Evolutionary conservation across 2,329 filamentous ascomycete species (phyloP).

Genomic region (Pseudogymnoascus sp.): DNA sequence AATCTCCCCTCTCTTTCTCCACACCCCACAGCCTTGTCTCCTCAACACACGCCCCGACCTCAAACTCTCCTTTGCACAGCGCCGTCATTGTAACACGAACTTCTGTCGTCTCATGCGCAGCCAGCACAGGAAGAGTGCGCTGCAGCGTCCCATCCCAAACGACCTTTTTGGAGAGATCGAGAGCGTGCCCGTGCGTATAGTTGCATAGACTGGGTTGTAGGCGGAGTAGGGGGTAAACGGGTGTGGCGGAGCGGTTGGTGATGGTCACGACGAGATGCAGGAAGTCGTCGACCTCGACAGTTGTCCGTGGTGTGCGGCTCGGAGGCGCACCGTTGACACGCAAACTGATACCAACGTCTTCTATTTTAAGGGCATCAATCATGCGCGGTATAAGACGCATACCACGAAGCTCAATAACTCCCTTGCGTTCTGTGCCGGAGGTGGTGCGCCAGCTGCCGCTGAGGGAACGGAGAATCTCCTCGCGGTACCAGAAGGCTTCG

Average conservation of each 20-base stretch:
- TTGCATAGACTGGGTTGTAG: conserved; percentile 71
- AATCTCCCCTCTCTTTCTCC: conserved; percentile 22
- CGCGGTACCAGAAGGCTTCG: conserved; percentile 87
- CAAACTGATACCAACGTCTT: conserved; percentile 66
- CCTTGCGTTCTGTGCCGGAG: conserved; percentile 46
- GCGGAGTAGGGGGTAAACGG: conserved; percentile 66
- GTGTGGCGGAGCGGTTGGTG: conserved; percentile 62
- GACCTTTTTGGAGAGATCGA: conserved; percentile 76
- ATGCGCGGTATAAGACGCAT: conserved; percentile 69
- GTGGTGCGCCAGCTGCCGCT: conserved; percentile 62
- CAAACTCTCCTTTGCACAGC: conserved; percentile 74
- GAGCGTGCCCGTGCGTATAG: conserved; percentile 54
- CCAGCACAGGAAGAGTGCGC: conserved; percentile 58
- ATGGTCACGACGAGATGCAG: conserved; percentile 63
- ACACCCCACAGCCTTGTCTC: conserved; percentile 55
- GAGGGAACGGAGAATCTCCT: conserved; percentile 66
- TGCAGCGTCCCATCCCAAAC: conserved; percentile 82
- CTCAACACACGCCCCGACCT: conserved; percentile 73
- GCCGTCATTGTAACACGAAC: conserved; percentile 64
- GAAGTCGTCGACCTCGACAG: conserved; percentile 51
- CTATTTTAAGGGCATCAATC: conserved; percentile 74
- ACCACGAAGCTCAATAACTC: conserved; percentile 67
- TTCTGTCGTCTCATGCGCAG: conserved; percentile 50
- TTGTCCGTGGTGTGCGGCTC: conserved; percentile 19
- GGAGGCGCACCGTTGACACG: conserved; percentile 34